Evolutionary conservation across 257 asterid genomes (phyloP).

Genomic region (Solanum bulbocastanum): DNA sequence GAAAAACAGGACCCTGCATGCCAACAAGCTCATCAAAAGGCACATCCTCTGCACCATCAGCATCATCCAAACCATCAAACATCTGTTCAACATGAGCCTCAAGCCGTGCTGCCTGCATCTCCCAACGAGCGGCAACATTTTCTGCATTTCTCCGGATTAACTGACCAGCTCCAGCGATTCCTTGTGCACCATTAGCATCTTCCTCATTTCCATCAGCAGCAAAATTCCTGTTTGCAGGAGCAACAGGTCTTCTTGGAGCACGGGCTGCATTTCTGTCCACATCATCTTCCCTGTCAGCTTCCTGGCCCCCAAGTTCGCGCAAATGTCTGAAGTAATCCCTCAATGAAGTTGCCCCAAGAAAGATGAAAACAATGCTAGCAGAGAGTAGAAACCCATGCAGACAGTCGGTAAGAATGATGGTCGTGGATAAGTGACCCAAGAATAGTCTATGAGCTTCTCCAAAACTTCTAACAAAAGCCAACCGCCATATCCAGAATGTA

Average conservation of each 20-base stretch:
- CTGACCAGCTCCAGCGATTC: constrained; percentile 90
- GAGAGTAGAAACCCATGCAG: constrained; percentile 95
- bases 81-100: constrained; percentile 99
- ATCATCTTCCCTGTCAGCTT: constrained; percentile 89
- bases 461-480: constrained; percentile 87
- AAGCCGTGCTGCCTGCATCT: constrained; percentile 95
- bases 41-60: constrained; percentile 99
- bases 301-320: constrained; percentile 93
- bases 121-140: constrained; percentile 93
- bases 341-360: constrained; percentile 97
- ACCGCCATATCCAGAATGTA: constrained; percentile 98
- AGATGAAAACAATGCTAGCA: constrained; percentile 92
- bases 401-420: constrained; percentile 85
- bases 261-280: constrained; percentile 94
- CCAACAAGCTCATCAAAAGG: constrained; percentile 99
- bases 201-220: constrained; percentile 76
- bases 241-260: constrained; percentile 76
- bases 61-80: constrained; percentile 99
- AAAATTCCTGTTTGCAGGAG: constrained; percentile 64
- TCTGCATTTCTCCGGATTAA: constrained; percentile 87
- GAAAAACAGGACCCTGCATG: constrained; percentile 99
- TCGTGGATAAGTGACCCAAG: constrained; percentile 76
- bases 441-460: constrained; percentile 86
- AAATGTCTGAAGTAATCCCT: constrained; percentile 93
- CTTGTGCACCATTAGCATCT: constrained; percentile 79